Base-by-base conservation (phyloP, 1,284 basidiomycete genomes). In the Psilocybe mexicana region DNA sequence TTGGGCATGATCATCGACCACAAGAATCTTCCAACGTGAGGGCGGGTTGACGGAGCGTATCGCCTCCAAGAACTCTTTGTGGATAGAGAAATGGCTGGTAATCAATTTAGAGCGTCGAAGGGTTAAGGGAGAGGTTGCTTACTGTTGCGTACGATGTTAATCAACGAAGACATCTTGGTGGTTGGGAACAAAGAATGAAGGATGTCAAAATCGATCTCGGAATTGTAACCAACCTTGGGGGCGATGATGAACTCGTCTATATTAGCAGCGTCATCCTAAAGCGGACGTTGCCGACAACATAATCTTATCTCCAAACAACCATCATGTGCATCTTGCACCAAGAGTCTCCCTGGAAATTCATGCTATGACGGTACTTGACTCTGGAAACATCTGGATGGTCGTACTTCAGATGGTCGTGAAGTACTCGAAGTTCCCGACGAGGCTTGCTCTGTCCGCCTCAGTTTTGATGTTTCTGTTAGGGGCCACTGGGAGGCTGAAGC, bases 11-110 rank as follows among this genome's bases (percentile, higher is more conserved):
- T 95, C 90, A 74, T 99, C 96, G 43, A 98, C 92, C 60, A 99
- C 93, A 50, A 99, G 84, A 67, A 96, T 90, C 84, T 99, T 99
- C 96, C 96, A 99, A 82, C 84, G 78, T 58, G 84, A 84, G 6
- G 87, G 84, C 2, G 92, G 91, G 67, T 92, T 87, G 47, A 93
- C 85, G 50, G 88, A 90, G 72, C 89, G 83, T 69, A 93, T 88
- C 26, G 88, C 86, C 56, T 92, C 87, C 57, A 93, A 79, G 70
- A 93, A 91, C 69, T 87, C 90, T 93, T 50, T n/a, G 43, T 33
- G 59, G 54, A 43, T 47, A 25, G 38, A 12, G 23, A 47, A n/a
- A 40, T 40, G n/a, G 10, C 23, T 57, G 35, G 52, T 36, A 26
- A 62, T 57, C 33, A 45, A 44, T 48, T n/a, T 52, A 45, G 49